phyloP scores from a whole-genome alignment of 441 rosid genomes.

The Daphne laureola region DNA sequence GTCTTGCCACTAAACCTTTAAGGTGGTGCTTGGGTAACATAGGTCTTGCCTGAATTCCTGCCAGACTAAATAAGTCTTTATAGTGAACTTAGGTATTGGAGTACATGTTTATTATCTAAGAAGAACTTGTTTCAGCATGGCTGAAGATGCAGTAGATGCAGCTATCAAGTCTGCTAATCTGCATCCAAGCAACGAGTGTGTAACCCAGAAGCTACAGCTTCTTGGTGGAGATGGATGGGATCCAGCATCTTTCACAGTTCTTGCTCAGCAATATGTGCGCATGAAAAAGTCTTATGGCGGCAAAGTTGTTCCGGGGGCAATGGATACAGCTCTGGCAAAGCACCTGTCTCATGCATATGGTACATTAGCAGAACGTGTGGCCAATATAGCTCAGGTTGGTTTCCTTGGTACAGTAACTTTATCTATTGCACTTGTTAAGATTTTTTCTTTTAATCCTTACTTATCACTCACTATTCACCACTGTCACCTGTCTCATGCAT shows the following conservation, averaged over 20 bases:
- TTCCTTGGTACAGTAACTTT: slow-evolving; percentile 1
- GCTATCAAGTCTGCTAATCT: slow-evolving; percentile 76
- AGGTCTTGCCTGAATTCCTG: no score
- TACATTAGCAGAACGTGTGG: slow-evolving; percentile 69
- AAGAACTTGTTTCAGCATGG: slow-evolving; percentile 65
- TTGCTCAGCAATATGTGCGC: slow-evolving; percentile 82
- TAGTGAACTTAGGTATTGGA: no score
- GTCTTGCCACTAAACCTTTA: no score
- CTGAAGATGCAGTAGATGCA: slow-evolving; percentile 90
- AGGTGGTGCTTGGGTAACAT: no score
- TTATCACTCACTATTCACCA: no score
- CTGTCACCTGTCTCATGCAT: no score
- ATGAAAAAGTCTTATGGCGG: slow-evolving; percentile 75
- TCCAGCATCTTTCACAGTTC: slow-evolving; percentile 71
- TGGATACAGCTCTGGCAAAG: slow-evolving; percentile 84
- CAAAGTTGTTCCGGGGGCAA: slow-evolving; percentile 73
- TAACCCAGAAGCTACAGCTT: slow-evolving; percentile 51
- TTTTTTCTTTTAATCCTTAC: no score
- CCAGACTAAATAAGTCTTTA: no score
- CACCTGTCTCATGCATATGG: slow-evolving; percentile 94
- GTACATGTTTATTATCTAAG: slow-evolving; percentile 15
- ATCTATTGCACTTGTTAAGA: not conserved
- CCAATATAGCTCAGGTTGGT: slow-evolving; percentile 81
- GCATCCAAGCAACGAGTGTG: slow-evolving; percentile 50
- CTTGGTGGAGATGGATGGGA: slow-evolving; percentile 90